Evolutionary conservation across 257 asterid genomes (phyloP).

Genomic region (Apocynum venetum): DNA sequence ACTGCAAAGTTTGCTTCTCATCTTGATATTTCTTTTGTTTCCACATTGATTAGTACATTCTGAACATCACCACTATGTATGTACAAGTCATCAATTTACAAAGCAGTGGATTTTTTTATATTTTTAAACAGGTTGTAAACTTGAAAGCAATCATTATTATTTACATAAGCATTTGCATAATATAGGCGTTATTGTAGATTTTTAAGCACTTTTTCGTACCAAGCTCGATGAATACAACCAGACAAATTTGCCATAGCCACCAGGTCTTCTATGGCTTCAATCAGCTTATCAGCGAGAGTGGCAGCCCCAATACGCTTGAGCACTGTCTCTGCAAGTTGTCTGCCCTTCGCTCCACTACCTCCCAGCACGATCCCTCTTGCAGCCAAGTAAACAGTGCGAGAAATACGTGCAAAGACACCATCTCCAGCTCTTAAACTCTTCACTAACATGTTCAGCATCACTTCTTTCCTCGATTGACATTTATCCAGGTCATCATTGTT

Average conservation of each 20-base stretch:
- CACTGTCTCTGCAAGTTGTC: slow-evolving; percentile 46
- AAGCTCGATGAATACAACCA: slow-evolving; percentile 62
- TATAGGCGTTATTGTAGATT: background rate
- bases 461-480: slow-evolving; percentile 44
- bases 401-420: slow-evolving; percentile 46
- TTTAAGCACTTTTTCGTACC: slow-evolving; percentile 40
- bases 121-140: background rate
- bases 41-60: no score
- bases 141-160: background rate
- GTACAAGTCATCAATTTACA: background rate
- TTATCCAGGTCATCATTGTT: slow-evolving; percentile 19
- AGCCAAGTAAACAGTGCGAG: slow-evolving; percentile 57
- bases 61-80: background rate
- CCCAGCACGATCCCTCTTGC: slow-evolving; percentile 63
- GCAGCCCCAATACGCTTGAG: slow-evolving; percentile 67
- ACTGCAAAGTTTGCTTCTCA: no score
- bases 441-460: slow-evolving; percentile 65
- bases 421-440: slow-evolving; percentile 74
- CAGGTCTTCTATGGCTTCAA: slow-evolving; percentile 43
- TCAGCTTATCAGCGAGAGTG: slow-evolving; percentile 39
- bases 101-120: no score
- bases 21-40: no score
- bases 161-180: background rate
- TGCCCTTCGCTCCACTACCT: slow-evolving; percentile 47
- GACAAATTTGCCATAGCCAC: slow-evolving; percentile 54